A percentile compares a stretch with the other conserved stretches of the same genome.
These are phyloP conservation scores for Tanacetum coccineum DNA, from an alignment of 129 eudicot genomes.

Conservation along the genomic window DNA sequence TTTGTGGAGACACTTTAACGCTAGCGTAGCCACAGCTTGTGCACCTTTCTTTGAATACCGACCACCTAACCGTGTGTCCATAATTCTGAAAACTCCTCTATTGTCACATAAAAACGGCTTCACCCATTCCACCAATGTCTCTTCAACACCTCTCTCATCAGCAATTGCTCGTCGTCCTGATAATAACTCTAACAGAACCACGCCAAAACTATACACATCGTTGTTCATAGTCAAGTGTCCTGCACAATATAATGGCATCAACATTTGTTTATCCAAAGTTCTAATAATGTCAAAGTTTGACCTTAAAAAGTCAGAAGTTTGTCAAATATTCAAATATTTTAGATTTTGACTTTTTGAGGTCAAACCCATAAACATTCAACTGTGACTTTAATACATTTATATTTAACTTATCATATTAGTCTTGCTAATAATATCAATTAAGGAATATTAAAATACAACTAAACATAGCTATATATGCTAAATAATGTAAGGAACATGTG, in stretches of 20 bases:
- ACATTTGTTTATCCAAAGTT: background rate
- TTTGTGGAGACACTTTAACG: conserved; percentile 43
- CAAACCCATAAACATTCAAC: background rate
- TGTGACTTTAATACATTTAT: background rate
- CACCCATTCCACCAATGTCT: conserved; percentile 75
- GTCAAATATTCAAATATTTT: conserved; percentile 10
- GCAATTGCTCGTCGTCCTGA: conserved; percentile 71
- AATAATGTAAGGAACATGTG: too few relatives aligned
- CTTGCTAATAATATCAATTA: background rate
- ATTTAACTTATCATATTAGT: background rate
- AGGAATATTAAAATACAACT: background rate
- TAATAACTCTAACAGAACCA: conserved; percentile 58
- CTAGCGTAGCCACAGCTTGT: conserved; percentile 52
- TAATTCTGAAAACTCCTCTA: conserved; percentile 63
- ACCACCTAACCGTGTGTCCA: conserved; percentile 78
- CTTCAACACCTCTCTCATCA: conserved; percentile 59
- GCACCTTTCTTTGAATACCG: conserved; percentile 66
- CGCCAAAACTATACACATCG: conserved; percentile 83
- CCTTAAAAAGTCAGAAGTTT: too few relatives aligned
- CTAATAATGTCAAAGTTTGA: too few relatives aligned
- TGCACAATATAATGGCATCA: conserved; percentile 3
- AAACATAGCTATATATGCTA: background rate
- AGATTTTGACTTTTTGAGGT: conserved; percentile 10
- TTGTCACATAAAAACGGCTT: conserved; percentile 54
- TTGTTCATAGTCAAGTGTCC: conserved; percentile 68